Percentiles rank a stretch among this genome's conserved stretches.
Conservation (phyloP, 371 early-diverging fungal genomes). For the Mortierella sp. region DNA sequence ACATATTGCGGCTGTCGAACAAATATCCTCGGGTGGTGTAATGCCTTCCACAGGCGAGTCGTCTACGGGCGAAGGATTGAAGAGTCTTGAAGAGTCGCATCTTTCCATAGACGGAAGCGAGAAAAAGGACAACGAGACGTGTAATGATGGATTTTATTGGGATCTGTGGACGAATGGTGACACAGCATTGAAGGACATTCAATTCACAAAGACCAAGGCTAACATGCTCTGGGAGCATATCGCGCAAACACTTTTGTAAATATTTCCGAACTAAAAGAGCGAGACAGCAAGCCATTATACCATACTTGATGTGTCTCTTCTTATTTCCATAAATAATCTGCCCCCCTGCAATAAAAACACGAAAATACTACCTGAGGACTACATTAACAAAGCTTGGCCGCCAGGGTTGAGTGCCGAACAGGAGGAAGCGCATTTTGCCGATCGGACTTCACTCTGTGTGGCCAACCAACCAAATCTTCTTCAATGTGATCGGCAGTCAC, state of each 20-base stretch:
- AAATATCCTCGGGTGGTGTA: not conserved
- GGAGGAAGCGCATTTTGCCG: not conserved
- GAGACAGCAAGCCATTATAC: not conserved
- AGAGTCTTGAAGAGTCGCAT: constrained; percentile 7
- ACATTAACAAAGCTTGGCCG: not conserved
- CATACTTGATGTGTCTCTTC: not conserved
- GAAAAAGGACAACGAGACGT: not conserved
- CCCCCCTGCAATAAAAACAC: too few relatives aligned
- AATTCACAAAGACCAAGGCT: constrained; percentile 24
- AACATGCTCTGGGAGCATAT: constrained; percentile 38
- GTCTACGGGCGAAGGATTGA: not conserved
- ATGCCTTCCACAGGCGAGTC: not conserved
- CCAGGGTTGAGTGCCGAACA: too few relatives aligned
- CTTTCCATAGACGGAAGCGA: constrained; percentile 6
- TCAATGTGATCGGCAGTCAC: constrained; percentile 21
- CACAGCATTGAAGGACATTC: constrained; percentile 17
- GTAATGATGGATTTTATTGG: constrained; percentile 47
- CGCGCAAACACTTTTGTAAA: constrained; percentile 28
- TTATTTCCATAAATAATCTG: not conserved
- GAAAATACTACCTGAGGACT: not conserved
- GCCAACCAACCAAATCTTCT: not conserved
- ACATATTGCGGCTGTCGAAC: not conserved
- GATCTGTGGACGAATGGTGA: constrained; percentile 42
- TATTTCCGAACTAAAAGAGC: not conserved
- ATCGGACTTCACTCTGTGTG: constrained; percentile 15